Evolutionary conservation across 805 yeast species (phyloP).

Genomic region (Spathaspora passalidarum): DNA sequence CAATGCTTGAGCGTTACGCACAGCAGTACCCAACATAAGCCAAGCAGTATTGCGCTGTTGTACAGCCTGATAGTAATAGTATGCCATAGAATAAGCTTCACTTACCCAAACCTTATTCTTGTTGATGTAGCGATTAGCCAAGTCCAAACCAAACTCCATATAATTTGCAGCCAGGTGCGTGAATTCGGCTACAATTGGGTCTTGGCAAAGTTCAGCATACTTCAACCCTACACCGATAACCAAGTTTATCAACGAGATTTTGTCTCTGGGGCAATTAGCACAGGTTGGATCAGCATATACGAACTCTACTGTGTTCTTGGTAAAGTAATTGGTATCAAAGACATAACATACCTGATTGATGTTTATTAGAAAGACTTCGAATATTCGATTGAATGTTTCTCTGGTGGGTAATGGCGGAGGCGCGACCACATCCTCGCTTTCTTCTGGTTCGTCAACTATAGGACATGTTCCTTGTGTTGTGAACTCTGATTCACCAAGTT

Average conservation of each 20-base stretch:
- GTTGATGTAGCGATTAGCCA: constrained; percentile 28
- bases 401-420: constrained; percentile 10
- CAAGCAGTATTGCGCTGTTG: constrained; percentile 41
- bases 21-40: constrained; percentile 40
- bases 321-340: constrained; percentile 20
- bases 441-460: constrained; percentile 34
- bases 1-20: constrained; percentile 40
- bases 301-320: constrained; percentile 35
- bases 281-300: constrained; percentile 19
- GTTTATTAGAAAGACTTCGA: neutral
- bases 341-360: constrained; percentile 4
- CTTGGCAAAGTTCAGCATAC: constrained; percentile 24
- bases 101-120: constrained; percentile 42
- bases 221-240: constrained; percentile 40
- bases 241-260: constrained; percentile 34
- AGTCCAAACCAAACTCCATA: constrained; percentile 31
- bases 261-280: constrained; percentile 10
- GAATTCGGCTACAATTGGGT: constrained; percentile 5
- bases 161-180: constrained; percentile 24
- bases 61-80: constrained; percentile 35
- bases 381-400: neutral
- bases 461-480: constrained; percentile 29
- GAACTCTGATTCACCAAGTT: constrained; percentile 27
- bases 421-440: constrained; percentile 2
- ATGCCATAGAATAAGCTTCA: constrained; percentile 36